Conservation (phyloP, 352 stramenopile genomes). For the Poterioochromonas sp. region DNA sequence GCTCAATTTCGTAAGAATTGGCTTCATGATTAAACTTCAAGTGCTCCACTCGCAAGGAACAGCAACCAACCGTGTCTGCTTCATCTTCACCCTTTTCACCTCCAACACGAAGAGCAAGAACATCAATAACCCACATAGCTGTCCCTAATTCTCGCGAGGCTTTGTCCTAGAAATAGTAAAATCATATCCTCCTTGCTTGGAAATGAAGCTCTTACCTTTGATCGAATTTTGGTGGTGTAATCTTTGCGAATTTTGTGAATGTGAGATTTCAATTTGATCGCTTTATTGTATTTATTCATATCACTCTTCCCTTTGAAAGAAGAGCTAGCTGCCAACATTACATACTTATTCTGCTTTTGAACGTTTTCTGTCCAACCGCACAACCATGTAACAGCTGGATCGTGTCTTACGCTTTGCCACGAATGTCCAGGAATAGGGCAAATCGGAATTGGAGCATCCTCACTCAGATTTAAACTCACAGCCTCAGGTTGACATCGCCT, state of each 20-base stretch:
- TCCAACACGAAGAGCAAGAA: conserved; percentile 96
- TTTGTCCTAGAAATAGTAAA: conserved; percentile 69
- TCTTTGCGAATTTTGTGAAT: conserved; percentile 88
- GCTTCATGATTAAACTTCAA: conserved; percentile 76
- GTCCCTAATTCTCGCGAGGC: conserved; percentile 85
- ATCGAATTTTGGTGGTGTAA: conserved; percentile 70
- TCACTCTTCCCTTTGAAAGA: conserved; percentile 99
- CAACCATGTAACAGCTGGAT: conserved; percentile 77
- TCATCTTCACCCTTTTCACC: conserved; percentile 89
- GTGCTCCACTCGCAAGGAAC: conserved; percentile 95
- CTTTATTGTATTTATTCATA: conserved; percentile 98
- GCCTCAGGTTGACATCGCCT: conserved; percentile 85
- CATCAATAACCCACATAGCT: conserved; percentile 99
- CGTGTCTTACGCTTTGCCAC: conserved; percentile 93
- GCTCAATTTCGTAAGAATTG: conserved; percentile 80
- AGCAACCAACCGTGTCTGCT: conserved; percentile 99
- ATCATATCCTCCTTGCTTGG: no score
- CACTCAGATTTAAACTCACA: conserved; percentile 92
- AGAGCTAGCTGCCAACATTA: conserved; percentile 90
- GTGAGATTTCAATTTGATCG: conserved; percentile 88
- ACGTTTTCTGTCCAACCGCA: conserved; percentile 98
- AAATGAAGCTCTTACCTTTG: conserved; percentile 43
- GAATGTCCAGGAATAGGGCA: conserved; percentile 81
- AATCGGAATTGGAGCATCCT: conserved; percentile 72
- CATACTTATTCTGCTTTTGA: conserved; percentile 95